A percentile compares a stretch with the other conserved stretches of the same genome.
Evolutionary conservation across 495 filamentous ascomycete species (phyloP).

Genomic region (Podospora fimiseda): DNA sequence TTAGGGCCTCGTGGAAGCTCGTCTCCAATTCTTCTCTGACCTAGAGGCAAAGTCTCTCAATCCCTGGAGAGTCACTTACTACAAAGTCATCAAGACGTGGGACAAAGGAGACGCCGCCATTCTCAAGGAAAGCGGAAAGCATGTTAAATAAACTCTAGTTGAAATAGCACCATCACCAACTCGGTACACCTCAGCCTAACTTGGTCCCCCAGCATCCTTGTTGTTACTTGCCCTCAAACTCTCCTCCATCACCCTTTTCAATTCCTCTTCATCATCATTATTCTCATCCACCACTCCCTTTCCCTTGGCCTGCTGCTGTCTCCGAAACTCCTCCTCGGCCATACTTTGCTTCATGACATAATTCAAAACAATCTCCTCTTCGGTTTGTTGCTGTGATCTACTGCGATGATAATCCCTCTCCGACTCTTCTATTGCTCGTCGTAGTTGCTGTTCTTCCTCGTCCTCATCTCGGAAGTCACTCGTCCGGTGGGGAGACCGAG

Average conservation of each 20-base stretch:
- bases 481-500: neutral
- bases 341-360: constrained; percentile 75
- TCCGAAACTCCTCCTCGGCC: constrained; percentile 52
- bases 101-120: neutral
- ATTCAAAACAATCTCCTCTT: constrained; percentile 69
- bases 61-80: constrained; percentile 26
- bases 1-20: constrained; percentile 15
- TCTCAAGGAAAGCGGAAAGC: neutral
- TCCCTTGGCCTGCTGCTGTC: constrained; percentile 14
- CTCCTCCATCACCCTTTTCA: constrained; percentile 41
- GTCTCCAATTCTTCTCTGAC: constrained; percentile 16
- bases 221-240: constrained; percentile 32
- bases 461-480: constrained; percentile 11
- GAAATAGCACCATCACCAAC: neutral
- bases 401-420: constrained; percentile 33
- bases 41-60: constrained; percentile 24
- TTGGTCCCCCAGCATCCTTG: constrained; percentile 6
- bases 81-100: constrained; percentile 13
- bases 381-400: constrained; percentile 42
- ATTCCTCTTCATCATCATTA: constrained; percentile 37
- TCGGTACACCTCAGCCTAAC: neutral
- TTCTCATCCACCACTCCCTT: constrained; percentile 18
- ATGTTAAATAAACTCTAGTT: neutral
- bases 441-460: constrained; percentile 41
- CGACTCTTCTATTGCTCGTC: constrained; percentile 43